Percentiles rank a stretch among this genome's conserved stretches.
Evolutionary conservation across 1,139 yeast species (phyloP).

Genomic region (Kodamaea fungicola): DNA sequence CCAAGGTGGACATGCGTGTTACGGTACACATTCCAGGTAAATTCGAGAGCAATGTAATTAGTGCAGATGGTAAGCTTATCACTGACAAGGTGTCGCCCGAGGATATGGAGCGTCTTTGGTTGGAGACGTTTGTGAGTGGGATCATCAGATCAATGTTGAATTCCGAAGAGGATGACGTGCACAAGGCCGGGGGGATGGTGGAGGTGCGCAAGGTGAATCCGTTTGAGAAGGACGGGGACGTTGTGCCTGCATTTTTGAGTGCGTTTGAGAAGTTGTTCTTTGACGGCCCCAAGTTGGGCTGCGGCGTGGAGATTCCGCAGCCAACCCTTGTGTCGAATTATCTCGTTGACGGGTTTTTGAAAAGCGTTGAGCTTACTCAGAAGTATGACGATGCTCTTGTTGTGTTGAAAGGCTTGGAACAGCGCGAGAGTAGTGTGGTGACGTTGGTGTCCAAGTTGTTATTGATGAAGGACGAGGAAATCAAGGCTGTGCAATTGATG

Average conservation of each 20-base stretch:
- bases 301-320: slow-evolving; percentile 65
- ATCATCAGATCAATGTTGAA: slow-evolving; percentile 66
- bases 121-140: slow-evolving; percentile 68
- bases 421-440: slow-evolving; percentile 48
- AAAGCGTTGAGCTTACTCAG: slow-evolving; percentile 63
- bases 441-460: slow-evolving; percentile 55
- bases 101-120: slow-evolving; percentile 45
- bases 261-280: slow-evolving; percentile 64
- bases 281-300: slow-evolving; percentile 63
- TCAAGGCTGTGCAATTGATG: slow-evolving; percentile 69
- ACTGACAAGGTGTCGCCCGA: slow-evolving; percentile 34
- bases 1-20: slow-evolving; percentile 26
- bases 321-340: slow-evolving; percentile 70
- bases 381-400: slow-evolving; percentile 56
- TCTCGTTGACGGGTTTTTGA: slow-evolving; percentile 71
- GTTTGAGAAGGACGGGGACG: slow-evolving; percentile 34
- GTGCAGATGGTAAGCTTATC: slow-evolving; percentile 42
- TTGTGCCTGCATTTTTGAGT: slow-evolving; percentile 53
- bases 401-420: slow-evolving; percentile 43
- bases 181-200: slow-evolving; percentile 50
- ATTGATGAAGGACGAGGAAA: slow-evolving; percentile 65
- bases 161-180: slow-evolving; percentile 62
- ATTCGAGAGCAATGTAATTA: slow-evolving; percentile 46
- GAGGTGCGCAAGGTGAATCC: slow-evolving; percentile 55
- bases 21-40: slow-evolving; percentile 48